Base-by-base conservation (phyloP, 305 asterid genomes). In the Nicotiana rustica region DNA sequence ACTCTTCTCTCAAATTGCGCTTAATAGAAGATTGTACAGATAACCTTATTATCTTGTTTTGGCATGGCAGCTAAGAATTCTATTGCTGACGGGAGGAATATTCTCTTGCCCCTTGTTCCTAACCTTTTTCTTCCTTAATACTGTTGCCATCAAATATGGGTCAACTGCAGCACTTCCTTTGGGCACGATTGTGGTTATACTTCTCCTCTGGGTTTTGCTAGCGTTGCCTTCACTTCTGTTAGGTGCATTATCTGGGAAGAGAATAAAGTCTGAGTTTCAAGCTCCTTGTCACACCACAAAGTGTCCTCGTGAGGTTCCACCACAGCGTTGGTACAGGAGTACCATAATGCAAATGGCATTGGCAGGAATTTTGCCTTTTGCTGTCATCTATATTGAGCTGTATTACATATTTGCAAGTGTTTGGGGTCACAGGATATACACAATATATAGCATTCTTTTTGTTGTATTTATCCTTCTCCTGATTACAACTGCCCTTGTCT, bases 201-300 rank as follows among this genome's bases (percentile, higher is more conserved):
- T 78, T 47, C 41, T 85, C 67, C 52, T 78, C 4, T 82, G 78
- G 81, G 44, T 78, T 18, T 65, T 70, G 5, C 64, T 85, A 15
- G 83, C 83, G 3, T 61, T 44, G 17, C 83, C 85, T 5, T 82
- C 60, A 18, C 85, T 85, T 49, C 18, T 80, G 60, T 55, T 85
- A 29, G 85, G 87, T 62, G 83, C 59, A 18, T 17, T 41, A n/a
- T 61, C 31, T 49, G 87, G 85, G 62, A 85, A 77, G 56, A n/a
- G 67, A 33, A 41, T 78, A 2, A 64, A 47, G 38, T 70, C 52
- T 10, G 81, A 82, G 65, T 82, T 85, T 78, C 70, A 36, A 78
- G 78, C 83, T 77, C 85, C 83, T 41, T 85, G 87, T 77, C 83
- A 55, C 62, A 82, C 85, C 78, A 68, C 81, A 31, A 78, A 82